Conservation (phyloP, 306 rosid genomes). For the Malus sieversii region DNA sequence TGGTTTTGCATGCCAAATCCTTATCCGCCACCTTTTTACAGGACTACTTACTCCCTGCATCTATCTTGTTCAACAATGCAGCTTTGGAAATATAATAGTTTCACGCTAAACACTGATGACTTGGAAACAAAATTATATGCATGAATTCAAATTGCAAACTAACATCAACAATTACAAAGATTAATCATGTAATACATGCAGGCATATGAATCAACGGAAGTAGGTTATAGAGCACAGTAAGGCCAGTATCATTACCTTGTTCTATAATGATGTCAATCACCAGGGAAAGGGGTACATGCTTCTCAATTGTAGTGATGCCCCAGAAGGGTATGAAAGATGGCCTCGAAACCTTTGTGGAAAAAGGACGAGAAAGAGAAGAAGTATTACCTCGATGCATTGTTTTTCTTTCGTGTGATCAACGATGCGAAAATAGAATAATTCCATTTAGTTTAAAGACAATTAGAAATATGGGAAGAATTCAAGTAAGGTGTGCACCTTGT, state of each 20-base stretch:
- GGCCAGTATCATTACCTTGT: conserved; percentile 51
- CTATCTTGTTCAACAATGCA: not conserved
- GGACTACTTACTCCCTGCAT: not conserved
- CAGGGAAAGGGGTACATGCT: conserved; percentile 57
- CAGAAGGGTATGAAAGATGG: conserved; percentile 80
- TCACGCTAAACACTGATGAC: not conserved
- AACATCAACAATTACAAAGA: not conserved
- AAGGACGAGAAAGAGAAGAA: not conserved
- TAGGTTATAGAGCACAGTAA: not conserved
- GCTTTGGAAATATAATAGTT: not conserved
- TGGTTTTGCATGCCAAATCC: not conserved
- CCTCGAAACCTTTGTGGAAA: conserved; percentile 60
- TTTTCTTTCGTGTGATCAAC: not conserved
- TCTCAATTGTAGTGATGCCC: conserved; percentile 61
- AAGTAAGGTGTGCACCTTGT: conserved; percentile 44
- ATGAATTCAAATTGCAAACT: not conserved
- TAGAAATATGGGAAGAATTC: not conserved
- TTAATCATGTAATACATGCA: not conserved
- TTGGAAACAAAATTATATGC: not conserved
- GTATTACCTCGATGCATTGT: not conserved
- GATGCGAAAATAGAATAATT: not conserved
- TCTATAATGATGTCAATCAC: conserved; percentile 82
- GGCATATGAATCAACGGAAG: not conserved
- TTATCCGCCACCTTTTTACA: not conserved
- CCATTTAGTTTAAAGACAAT: not conserved